Evolutionary conservation across 495 filamentous ascomycete species (phyloP), one percentile per base, ranked within the genome.

Genomic region (Penicillium taxi): DNA sequence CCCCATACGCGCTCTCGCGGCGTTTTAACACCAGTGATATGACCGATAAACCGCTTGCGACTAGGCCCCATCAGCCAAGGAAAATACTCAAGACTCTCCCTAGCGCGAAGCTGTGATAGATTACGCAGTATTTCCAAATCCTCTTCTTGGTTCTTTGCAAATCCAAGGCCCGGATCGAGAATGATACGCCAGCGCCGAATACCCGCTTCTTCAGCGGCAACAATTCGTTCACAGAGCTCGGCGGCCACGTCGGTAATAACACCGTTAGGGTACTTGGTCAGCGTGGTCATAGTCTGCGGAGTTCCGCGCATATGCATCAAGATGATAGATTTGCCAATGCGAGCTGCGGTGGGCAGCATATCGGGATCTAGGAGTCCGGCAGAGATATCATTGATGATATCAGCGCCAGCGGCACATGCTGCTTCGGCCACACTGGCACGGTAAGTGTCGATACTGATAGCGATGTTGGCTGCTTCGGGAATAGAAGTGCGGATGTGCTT

Each of bases 281-380:
- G 60, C 3, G 56, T 56, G 25, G 66, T 79, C 91, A 96, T 98
- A 3, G 84, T 96, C 16, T 72, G 66, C 0, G 91, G 86, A 3
- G 74, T 82, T 19, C 91, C 91, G 48, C 91, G 86, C 82, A 90
- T 95, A 59, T 98, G 91, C 87, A 93, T 94, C 16, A 98, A 65
- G 48, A 84, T 82, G 25, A 94, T 73, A 1, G 88, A 82, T 40
- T 80, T 82, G n/a, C 84, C 84, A 0, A 90, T 70, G 2, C 71
- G 58, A 0, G 91, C 91, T 29, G 86, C 78, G 0, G 84, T 90
- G 5, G 76, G 53, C 0, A 98, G 72, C 87, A 98, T 96, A 0
- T 75, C 73, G 0, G 75, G 63, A 51, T 96, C 91, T 26, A 94
- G 66, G 2, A 64, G 53, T 8, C 91, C 91, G 4, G 81, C 86